Percentiles rank a stretch among this genome's conserved stretches.
Evolutionary conservation across 305 asterid species (phyloP).

Genomic region (Andrographis paniculata): DNA sequence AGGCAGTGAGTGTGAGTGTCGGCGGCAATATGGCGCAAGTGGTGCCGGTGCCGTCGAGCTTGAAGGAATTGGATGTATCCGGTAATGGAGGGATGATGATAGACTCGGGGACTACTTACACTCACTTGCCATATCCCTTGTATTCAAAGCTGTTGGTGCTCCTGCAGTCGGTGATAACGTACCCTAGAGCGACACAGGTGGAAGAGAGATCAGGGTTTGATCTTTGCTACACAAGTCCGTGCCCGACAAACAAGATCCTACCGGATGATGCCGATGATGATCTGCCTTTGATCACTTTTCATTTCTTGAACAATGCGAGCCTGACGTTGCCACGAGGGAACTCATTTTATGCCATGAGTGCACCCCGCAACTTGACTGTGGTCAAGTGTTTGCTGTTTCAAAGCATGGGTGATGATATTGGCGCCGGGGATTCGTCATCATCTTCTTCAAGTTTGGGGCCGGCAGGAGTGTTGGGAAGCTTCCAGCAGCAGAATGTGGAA

Average conservation of each 20-base stretch:
- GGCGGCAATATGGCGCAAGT: constrained; percentile 1
- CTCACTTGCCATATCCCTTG: constrained; percentile 58
- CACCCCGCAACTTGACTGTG: constrained; percentile 44
- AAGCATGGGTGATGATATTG: constrained; percentile 67
- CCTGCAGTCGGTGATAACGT: constrained; percentile 29
- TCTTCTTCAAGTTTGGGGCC: too few species aligned
- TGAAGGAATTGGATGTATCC: constrained; percentile 42
- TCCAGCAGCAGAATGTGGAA: constrained; percentile 72
- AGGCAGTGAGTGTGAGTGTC: constrained; percentile 43
- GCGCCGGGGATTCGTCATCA: constrained; percentile 24
- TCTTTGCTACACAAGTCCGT: constrained; percentile 52
- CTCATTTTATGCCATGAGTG: constrained; percentile 52
- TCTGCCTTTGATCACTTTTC: constrained; percentile 52
- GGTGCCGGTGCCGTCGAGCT: constrained; percentile 31
- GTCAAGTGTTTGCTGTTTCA: constrained; percentile 54
- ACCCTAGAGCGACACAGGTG: constrained; percentile 43
- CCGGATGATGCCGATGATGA: constrained; percentile 22
- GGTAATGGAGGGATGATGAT: constrained; percentile 75
- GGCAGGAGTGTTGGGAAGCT: constrained; percentile 74
- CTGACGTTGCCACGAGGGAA: constrained; percentile 50
- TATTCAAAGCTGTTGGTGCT: constrained; percentile 39
- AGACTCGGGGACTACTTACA: constrained; percentile 74
- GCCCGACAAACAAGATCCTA: constrained; percentile 22
- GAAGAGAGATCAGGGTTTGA: constrained; percentile 53
- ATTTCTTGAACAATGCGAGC: constrained; percentile 52